A percentile compares a stretch with the other conserved stretches of the same genome.
Conservation (phyloP, 1,284 basidiomycete species). For the Sphagnurus paluster region DNA sequence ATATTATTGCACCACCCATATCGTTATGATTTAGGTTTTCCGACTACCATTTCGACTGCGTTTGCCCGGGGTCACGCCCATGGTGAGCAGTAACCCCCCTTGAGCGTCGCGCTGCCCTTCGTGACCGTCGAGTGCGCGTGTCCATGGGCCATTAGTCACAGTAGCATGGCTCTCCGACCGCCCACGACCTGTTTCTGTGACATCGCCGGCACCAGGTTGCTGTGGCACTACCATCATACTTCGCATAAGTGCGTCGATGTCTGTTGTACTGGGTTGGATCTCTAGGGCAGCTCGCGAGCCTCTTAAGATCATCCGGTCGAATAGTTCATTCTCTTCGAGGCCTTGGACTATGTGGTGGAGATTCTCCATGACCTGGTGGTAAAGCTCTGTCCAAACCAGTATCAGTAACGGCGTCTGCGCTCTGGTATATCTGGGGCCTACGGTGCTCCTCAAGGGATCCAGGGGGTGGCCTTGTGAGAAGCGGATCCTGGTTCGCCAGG, state of each 20-base stretch:
- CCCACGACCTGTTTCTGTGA: conserved; percentile 6
- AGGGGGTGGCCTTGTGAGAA: conserved; percentile 34
- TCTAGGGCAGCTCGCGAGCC: conserved; percentile 55
- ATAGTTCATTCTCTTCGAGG: conserved; percentile 66
- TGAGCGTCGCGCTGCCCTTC: conserved; percentile 17
- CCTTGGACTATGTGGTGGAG: conserved; percentile 52
- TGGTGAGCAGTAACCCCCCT: conserved; percentile 14
- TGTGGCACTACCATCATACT: conserved; percentile 50
- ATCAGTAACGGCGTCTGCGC: conserved; percentile 12
- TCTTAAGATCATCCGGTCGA: conserved; percentile 58
- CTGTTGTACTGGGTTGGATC: conserved; percentile 49
- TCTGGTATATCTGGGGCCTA: conserved; percentile 27
- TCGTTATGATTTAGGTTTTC: conserved; percentile 17
- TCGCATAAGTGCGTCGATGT: conserved; percentile 64
- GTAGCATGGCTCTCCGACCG: conserved; percentile 14
- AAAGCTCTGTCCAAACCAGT: conserved; percentile 31
- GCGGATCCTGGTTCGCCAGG: conserved; percentile 38
- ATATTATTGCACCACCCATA: too few species aligned
- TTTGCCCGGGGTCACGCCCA: conserved; percentile 29
- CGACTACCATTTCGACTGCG: conserved; percentile 31
- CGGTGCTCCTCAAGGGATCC: conserved; percentile 42
- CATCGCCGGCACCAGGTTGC: conserved; percentile 1
- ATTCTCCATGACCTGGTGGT: conserved; percentile 48
- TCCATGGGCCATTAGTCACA: conserved; percentile 33
- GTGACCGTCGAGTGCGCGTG: conserved; percentile 23